Evolutionary conservation across 805 yeast species (phyloP).

Genomic region (Starmerella ratchasimensis): DNA sequence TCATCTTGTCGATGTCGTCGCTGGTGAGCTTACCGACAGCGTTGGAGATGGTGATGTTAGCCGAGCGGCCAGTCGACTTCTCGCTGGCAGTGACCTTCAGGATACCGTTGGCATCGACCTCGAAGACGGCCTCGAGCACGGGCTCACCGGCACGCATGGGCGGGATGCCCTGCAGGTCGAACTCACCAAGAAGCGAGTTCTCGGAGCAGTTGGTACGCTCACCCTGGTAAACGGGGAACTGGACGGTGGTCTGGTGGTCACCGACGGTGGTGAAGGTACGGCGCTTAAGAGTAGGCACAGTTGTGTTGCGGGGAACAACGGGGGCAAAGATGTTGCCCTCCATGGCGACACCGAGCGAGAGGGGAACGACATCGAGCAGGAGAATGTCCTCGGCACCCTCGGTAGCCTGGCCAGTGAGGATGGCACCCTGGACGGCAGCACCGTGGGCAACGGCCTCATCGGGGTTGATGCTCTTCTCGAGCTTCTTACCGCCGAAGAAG

Average conservation of each 20-base stretch:
- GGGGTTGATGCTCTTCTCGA: constrained; percentile 94
- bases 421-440: constrained; percentile 99
- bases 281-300: constrained; percentile 97
- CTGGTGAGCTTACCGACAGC: constrained; percentile 96
- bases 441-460: constrained; percentile 99
- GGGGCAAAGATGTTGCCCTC: constrained; percentile 99
- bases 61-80: constrained; percentile 96
- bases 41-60: constrained; percentile 97
- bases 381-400: constrained; percentile 90
- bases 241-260: constrained; percentile 97
- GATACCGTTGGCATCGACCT: constrained; percentile 99
- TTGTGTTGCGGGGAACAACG: constrained; percentile 98
- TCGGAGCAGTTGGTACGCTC: constrained; percentile 98
- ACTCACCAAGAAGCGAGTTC: constrained; percentile 96
- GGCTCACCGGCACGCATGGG: constrained; percentile 99
- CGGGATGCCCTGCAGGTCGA: constrained; percentile 95
- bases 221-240: constrained; percentile 99
- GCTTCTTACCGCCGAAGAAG: constrained; percentile 92
- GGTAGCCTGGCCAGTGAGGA: constrained; percentile 83
- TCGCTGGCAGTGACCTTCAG: constrained; percentile 97
- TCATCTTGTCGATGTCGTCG: constrained; percentile 97
- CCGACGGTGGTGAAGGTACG: constrained; percentile 98
- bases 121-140: constrained; percentile 96
- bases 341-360: constrained; percentile 98
- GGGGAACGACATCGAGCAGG: constrained; percentile 93